Base-by-base conservation (phyloP, 768 basidiomycete species). In the Suillus hirtellus region DNA sequence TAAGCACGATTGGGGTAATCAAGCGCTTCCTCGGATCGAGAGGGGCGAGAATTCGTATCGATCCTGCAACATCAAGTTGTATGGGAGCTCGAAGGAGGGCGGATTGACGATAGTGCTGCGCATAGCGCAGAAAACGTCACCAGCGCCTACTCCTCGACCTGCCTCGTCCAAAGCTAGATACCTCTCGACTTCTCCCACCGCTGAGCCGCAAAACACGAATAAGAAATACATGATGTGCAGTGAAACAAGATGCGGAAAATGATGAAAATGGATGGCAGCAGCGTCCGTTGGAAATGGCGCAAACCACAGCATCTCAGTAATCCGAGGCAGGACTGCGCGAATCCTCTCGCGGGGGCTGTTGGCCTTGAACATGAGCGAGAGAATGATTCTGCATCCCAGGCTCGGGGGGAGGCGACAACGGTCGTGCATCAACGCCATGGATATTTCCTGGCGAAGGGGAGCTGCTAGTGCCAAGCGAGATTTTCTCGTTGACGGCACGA, bases 401-500 rank as follows among this genome's bases (percentile, higher is more conserved):
- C 68, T 89, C 89, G 10, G 87, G 85, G 19, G 88, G 85, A 47
- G 89, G 88, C 14, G 90, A 88, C 67, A 89, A 70, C 12, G 87
- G 85, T 64, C 86, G 80, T 64, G 68, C 72, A 64, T 82, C 81
- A 60, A 80, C 71, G 24, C 68, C 70, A 64, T 78, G 78, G 9
- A 75, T 69, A 66, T 69, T 76, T 59, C 81, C 71, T 43, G 89
- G 85, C 42, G 88, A 85, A 38, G 87, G 81, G 37, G 87, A 84
- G 63, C 79, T 80, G 62, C 80, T 75, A 47, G 83, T 77, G 63
- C 83, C 84, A 31, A 93, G 86, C 3, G 90, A 89, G 27, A 94
- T 92, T 77, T 91, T 90, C 80, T 93, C 92, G 75, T 93, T 93
- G 67, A 93, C 81, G 9, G 84, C 79, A 62, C 90, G 86, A 52